A percentile compares a stretch with the other conserved stretches of the same genome.
Evolutionary conservation across 768 basidiomycete species (phyloP).

Genomic region (Lyophyllum decastes): DNA sequence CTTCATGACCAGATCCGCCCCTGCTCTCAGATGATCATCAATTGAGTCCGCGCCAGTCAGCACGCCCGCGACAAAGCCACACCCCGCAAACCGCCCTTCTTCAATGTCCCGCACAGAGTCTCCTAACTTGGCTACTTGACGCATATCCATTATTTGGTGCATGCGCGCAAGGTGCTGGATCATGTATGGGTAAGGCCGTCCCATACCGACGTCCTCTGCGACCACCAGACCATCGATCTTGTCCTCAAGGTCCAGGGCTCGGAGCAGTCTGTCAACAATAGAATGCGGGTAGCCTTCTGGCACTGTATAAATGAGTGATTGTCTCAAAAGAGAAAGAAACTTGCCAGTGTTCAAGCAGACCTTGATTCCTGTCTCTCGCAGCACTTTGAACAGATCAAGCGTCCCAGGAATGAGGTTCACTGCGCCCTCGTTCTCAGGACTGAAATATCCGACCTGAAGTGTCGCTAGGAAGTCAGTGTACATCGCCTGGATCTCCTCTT

Average conservation of each 20-base stretch:
- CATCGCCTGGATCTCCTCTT: constrained; percentile 10
- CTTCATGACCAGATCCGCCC: constrained; percentile 10
- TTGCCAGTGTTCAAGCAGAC: constrained; percentile 13
- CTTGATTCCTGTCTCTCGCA: constrained; percentile 9
- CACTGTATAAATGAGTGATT: neutral
- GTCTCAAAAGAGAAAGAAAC: neutral
- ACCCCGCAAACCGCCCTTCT: constrained; percentile 12
- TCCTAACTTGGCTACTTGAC: constrained; percentile 9
- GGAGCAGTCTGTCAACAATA: constrained; percentile 8
- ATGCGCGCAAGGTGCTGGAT: constrained; percentile 12
- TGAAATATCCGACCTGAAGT: constrained; percentile 8
- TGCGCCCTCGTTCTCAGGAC: constrained; percentile 1
- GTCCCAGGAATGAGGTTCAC: constrained; percentile 8
- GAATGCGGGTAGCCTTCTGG: constrained; percentile 11
- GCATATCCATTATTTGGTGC: constrained; percentile 11
- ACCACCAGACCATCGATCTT: constrained; percentile 13
- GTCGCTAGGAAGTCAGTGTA: constrained; percentile 7
- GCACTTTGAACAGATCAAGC: neutral
- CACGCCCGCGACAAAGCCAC: constrained; percentile 12
- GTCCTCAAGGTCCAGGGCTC: neutral
- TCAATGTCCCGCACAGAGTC: constrained; percentile 12
- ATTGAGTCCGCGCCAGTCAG: constrained; percentile 10
- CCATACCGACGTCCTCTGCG: constrained; percentile 15
- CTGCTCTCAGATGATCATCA: constrained; percentile 9
- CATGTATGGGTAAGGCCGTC: constrained; percentile 14